These are phyloP conservation scores for Penicillium atrosanguineum DNA, from an alignment of 495 filamentous ascomycete species.

Conservation along the genomic window DNA sequence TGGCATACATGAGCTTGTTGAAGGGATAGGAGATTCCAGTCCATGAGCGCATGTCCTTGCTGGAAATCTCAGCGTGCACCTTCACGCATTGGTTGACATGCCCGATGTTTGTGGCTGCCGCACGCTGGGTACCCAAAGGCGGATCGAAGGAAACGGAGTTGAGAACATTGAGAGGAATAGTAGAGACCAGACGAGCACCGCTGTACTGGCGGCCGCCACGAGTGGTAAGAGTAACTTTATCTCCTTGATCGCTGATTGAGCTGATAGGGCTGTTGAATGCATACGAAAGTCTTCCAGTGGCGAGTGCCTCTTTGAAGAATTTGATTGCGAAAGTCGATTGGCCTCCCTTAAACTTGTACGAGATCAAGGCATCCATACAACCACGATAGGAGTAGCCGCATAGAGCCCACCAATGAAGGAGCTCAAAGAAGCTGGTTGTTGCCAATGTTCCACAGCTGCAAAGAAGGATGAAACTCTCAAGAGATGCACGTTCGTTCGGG, in stretches of 20 bases:
- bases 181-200: conserved; percentile 20
- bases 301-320: conserved; percentile 24
- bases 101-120: conserved; percentile 16
- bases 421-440: conserved; percentile 25
- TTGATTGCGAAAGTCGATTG: conserved; percentile 26
- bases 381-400: conserved; percentile 17
- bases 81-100: conserved; percentile 31
- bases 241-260: conserved; percentile 14
- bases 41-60: conserved; percentile 24
- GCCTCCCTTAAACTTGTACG: conserved; percentile 27
- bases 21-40: conserved; percentile 24
- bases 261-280: conserved; percentile 23
- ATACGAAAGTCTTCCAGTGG: conserved; percentile 18
- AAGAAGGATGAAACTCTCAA: conserved; percentile 21
- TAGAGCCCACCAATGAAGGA: conserved; percentile 26
- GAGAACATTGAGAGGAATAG: conserved; percentile 32
- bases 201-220: conserved; percentile 13
- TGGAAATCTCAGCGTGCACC: conserved; percentile 27
- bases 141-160: conserved; percentile 21
- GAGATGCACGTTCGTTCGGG: conserved; percentile 13
- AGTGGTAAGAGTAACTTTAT: conserved; percentile 13
- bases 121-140: conserved; percentile 18
- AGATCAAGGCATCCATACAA: conserved; percentile 13
- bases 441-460: conserved; percentile 21
- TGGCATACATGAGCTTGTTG: conserved; percentile 19